These are phyloP conservation scores for Hygrophoropsis aurantiaca DNA, from an alignment of 768 basidiomycete species.

Conservation along the genomic window DNA sequence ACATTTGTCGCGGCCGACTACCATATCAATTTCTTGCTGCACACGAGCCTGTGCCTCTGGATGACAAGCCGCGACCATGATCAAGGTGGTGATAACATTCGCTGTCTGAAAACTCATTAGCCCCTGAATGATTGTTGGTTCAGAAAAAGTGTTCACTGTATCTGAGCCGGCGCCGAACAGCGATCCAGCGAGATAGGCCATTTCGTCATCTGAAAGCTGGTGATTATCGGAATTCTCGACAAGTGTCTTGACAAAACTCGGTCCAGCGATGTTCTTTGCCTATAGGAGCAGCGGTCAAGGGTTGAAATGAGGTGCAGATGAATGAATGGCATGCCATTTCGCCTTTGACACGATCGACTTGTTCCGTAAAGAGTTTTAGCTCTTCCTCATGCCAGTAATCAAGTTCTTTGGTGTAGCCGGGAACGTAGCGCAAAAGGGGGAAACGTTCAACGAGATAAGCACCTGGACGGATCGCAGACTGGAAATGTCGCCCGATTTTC, in stretches of 20 bases:
- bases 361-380: slow-evolving; percentile 45
- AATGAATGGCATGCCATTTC: slow-evolving; percentile 33
- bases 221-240: slow-evolving; percentile 49
- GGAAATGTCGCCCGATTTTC: slow-evolving; percentile 19
- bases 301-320: too few relatives aligned
- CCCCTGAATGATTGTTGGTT: too few relatives aligned
- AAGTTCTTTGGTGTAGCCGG: slow-evolving; percentile 54
- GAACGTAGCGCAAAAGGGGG: slow-evolving; percentile 41
- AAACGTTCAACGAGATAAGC: slow-evolving; percentile 27
- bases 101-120: too few relatives aligned
- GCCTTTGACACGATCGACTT: slow-evolving; percentile 40
- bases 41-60: slow-evolving; percentile 47
- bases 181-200: slow-evolving; percentile 57
- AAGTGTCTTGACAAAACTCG: slow-evolving; percentile 50
- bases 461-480: slow-evolving; percentile 22
- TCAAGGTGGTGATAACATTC: slow-evolving; percentile 45
- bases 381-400: slow-evolving; percentile 52
- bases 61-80: slow-evolving; percentile 52
- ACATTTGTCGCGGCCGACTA: slow-evolving; percentile 40
- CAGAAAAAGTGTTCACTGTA: slow-evolving; percentile 29
- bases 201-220: slow-evolving; percentile 49
- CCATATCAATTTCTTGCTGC: slow-evolving; percentile 50
- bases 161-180: slow-evolving; percentile 63
- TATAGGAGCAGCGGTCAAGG: neutral
- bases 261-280: slow-evolving; percentile 7